Base-by-base conservation (phyloP, 2,329 filamentous ascomycete genomes). In the Thielaviopsis punctulata region DNA sequence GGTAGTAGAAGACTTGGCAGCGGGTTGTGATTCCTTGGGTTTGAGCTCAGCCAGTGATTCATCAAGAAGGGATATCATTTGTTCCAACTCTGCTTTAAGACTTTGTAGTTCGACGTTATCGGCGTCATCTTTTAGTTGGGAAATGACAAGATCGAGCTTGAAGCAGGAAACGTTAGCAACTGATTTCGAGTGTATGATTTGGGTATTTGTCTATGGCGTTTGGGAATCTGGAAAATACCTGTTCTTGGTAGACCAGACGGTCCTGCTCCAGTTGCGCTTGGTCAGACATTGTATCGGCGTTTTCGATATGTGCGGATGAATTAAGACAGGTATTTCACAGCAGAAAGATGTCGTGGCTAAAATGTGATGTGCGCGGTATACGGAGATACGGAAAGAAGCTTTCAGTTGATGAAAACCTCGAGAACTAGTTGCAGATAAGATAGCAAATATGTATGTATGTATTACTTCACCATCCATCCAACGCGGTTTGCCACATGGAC, bases 11-110 rank as follows among this genome's bases (percentile, higher is more conserved):
- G 62, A 55, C 70, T 67, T 72, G 57, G 63, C 68, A 59, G 65
- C 61, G 60, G 66, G 64, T 60, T 68, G 66, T 57, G 79, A 77
- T 46, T 45, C 47, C 44, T 52, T 53, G 49, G 66, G 65, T 68
- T 84, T 82, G 65, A 92, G 75, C 67, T 92, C 85, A 69, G 82
- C 81, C 66, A 95, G 83, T 60, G 82, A 79, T 63, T 82, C 80
- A 71, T 89, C 79, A 67, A 87, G 79, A 60, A 88, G 76, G 64
- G 76, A 74, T 67, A 96, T 83, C 67, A 86, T 79, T 69, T 82
- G 77, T 72, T 86, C 77, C 69, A 95, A 79, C 73, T 94, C 87
- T 64, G 77, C 71, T 68, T 84, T 82, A 64, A 95, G 77, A 62
- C 75, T 77, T 62, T 82, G 75, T 62, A 93, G 79, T 66, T 90